Evolutionary conservation across 2,329 filamentous ascomycete genomes (phyloP).

Genomic region (Lanzia echinophila): DNA sequence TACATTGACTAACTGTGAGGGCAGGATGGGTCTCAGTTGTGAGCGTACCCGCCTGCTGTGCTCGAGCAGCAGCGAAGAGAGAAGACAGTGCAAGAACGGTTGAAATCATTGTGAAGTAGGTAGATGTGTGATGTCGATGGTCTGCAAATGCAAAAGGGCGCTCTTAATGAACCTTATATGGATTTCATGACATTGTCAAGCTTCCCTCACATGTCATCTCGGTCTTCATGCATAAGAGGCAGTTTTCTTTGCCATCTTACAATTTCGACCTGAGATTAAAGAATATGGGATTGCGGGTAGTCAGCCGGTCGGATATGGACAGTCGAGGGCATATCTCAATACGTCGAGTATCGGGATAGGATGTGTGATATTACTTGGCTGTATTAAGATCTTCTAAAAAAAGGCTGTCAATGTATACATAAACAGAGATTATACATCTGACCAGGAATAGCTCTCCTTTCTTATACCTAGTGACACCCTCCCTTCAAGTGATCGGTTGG

Average conservation of each 20-base stretch:
- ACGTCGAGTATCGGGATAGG: too few species aligned
- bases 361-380: too few species aligned
- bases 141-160: slow-evolving; percentile 1
- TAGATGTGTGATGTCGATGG: not conserved
- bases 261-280: not conserved
- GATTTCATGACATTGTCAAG: not conserved
- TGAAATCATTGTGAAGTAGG: slow-evolving; percentile 26
- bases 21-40: slow-evolving; percentile 45
- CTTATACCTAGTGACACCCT: not conserved
- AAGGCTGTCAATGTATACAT: too few species aligned
- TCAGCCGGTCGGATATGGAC: slow-evolving; percentile 18
- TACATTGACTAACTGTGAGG: slow-evolving; percentile 46
- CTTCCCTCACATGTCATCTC: not conserved
- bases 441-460: too few species aligned
- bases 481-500: slow-evolving; percentile 3
- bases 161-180: slow-evolving; percentile 21
- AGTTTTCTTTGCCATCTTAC: too few species aligned
- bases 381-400: too few species aligned
- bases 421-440: not conserved
- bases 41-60: slow-evolving; percentile 43
- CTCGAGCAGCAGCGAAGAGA: slow-evolving; percentile 38
- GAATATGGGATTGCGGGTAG: slow-evolving; percentile 26
- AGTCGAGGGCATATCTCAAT: slow-evolving; percentile 16
- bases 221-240: too few species aligned
- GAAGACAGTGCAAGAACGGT: slow-evolving; percentile 36